Conservation (phyloP, 345 rosid species). For the Excoecaria agallocha region DNA sequence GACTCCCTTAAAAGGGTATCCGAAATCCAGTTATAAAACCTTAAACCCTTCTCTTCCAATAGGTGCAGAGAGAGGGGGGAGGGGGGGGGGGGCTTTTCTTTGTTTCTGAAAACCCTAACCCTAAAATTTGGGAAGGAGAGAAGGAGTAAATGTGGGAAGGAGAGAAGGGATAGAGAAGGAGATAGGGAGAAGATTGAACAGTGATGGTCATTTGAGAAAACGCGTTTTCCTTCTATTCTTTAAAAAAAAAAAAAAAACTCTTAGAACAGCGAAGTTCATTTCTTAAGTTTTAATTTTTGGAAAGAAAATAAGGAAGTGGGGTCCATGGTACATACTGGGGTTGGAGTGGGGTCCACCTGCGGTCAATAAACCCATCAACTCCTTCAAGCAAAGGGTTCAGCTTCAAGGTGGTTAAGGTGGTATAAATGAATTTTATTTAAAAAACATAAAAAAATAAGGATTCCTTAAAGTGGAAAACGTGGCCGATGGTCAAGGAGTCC, state of each 20-base stretch:
- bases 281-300: conserved; percentile 15
- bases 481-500: conserved; percentile 19
- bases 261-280: not conserved
- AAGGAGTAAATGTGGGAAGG: too few species aligned
- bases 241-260: not conserved
- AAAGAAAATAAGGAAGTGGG: conserved; percentile 6
- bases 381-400: conserved; percentile 16
- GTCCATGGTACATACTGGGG: conserved; percentile 22
- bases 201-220: conserved; percentile 34
- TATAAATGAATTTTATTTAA: too few species aligned
- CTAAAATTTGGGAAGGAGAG: conserved; percentile 25
- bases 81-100: not conserved
- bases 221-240: conserved; percentile 44
- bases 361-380: conserved; percentile 35
- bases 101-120: conserved; percentile 24
- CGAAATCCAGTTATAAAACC: not conserved
- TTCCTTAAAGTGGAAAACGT: conserved; percentile 27
- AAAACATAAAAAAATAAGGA: not conserved
- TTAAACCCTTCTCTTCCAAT: conserved; percentile 13
- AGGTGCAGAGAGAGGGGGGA: conserved; percentile 11
- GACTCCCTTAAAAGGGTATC: conserved; percentile 30
- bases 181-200: conserved; percentile 23
- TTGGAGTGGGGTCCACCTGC: conserved; percentile 1
- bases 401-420: conserved; percentile 12
- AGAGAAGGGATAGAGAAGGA: too few species aligned